Base-by-base conservation (phyloP, 1,139 yeast species). In the Sugiyamaella neomexicana region DNA sequence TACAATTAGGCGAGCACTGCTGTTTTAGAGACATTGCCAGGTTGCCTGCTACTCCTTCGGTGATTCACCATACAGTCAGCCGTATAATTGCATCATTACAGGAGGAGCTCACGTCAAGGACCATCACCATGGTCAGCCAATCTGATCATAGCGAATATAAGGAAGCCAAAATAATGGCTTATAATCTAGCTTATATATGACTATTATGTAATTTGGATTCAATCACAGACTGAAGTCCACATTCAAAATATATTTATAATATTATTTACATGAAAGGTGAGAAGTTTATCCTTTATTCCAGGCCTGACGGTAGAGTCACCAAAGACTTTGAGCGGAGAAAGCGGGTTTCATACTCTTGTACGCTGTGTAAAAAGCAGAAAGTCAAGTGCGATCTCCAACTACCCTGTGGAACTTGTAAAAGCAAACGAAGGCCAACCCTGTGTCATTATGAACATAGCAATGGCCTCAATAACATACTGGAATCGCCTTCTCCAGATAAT, bases 281-380 rank as follows among this genome's bases (percentile, higher is more conserved):
- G 32, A 52, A 46, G 34, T 56, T 56, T 36, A 50, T 56, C 10
- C 27, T 56, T 6, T 56, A 54, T 40, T 49, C 59, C 9, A 50
- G 41, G 37, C 55, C 57, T 5, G 57, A 56, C 37, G 57, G 57
- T 4, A 44, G 46, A 32, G 54, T 52, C n/a, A 50, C 53, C 32
- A 54, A 56, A 38, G 57, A 55, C 27, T 52, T 56, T 29, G 57
- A 50, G 31, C 46, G 54, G 43, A 52, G 54, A 29, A 54, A 52
- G 34, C 29, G 57, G 44, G 38, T 39, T 3, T 40, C 55, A 10
- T 29, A 46, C 36, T 49, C 59, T 20, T 56, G 59, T 38, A 32
- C 49, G 2, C 43, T 43, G 20, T 56, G 59, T 39, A 46, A 54
- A 31, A 43, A 43, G 34, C 53, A 46, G 8, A 56, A 56, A 32